A percentile compares a stretch with the other conserved stretches of the same genome.
Evolutionary conservation across 1,284 basidiomycete species (phyloP).

Genomic region (Trichosporon sp.): DNA sequence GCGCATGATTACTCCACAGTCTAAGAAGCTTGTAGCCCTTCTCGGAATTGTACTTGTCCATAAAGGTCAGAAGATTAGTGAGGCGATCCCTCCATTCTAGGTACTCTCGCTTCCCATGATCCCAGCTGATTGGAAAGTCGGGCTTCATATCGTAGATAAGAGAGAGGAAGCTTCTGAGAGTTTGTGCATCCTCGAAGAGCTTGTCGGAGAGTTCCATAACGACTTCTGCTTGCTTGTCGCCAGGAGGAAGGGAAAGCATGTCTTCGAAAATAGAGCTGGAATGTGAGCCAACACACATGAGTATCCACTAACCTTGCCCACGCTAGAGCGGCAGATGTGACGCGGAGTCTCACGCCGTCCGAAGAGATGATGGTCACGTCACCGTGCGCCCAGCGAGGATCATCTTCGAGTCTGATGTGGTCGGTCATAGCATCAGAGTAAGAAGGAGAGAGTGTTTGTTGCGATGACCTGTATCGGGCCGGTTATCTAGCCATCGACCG

Average conservation of each 20-base stretch:
- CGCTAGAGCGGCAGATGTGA: too few relatives aligned
- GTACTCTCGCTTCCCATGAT: background rate
- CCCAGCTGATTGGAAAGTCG: background rate
- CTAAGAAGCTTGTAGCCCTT: background rate
- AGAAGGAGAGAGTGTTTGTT: background rate
- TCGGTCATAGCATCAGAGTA: too few relatives aligned
- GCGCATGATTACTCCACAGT: background rate
- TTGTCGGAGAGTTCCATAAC: background rate
- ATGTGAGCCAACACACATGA: too few relatives aligned
- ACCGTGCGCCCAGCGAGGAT: background rate
- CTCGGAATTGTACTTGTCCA: background rate
- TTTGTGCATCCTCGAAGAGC: background rate
- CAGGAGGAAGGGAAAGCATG: too few relatives aligned
- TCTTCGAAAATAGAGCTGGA: too few relatives aligned
- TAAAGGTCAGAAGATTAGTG: background rate
- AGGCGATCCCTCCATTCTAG: background rate
- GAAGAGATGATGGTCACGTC: background rate
- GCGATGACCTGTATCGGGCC: too few relatives aligned
- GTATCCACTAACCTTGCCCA: too few relatives aligned
- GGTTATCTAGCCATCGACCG: too few relatives aligned
- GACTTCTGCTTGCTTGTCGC: too few relatives aligned
- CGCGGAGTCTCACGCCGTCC: background rate
- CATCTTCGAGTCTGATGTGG: too few relatives aligned
- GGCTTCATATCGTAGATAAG: background rate
- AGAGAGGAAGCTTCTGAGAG: background rate